phyloP scores from a whole-genome alignment of 805 yeast species.

The Candida chilensis region DNA sequence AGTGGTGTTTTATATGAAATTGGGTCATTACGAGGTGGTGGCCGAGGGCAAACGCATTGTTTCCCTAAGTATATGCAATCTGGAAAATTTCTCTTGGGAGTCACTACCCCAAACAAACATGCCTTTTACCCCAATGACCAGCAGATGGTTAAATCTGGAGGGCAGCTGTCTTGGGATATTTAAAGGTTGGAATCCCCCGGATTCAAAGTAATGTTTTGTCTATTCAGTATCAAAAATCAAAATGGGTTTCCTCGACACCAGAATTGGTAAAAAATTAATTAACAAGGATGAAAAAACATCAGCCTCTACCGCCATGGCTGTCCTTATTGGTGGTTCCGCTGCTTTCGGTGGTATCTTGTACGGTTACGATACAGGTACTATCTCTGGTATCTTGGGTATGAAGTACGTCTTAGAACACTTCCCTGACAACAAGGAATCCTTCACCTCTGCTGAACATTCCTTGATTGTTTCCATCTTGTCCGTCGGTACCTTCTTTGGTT shows the following conservation, averaged over 20 bases:
- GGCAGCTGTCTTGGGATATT: too few relatives aligned
- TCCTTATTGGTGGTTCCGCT: conserved; percentile 49
- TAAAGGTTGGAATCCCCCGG: too few relatives aligned
- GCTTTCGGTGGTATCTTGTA: conserved; percentile 62
- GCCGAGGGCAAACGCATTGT: too few relatives aligned
- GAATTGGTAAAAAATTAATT: conserved; percentile 19
- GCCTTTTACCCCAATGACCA: too few relatives aligned
- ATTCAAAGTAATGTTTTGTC: too few relatives aligned
- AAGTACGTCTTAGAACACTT: conserved; percentile 35
- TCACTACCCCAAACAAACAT: too few relatives aligned
- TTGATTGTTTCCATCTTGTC: conserved; percentile 68
- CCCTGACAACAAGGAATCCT: conserved; percentile 24
- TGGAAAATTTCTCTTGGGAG: too few relatives aligned
- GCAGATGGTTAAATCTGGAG: too few relatives aligned
- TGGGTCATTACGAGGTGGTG: too few relatives aligned
- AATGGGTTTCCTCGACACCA: conserved; percentile 30
- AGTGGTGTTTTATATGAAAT: too few relatives aligned
- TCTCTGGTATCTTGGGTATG: conserved; percentile 63
- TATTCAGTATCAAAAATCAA: conserved; percentile 4
- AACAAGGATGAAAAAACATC: conserved; percentile 37
- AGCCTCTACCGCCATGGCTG: conserved; percentile 38
- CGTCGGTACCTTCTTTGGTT: conserved; percentile 64
- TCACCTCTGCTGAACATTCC: conserved; percentile 40
- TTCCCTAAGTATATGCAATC: too few relatives aligned
- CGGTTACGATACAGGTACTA: conserved; percentile 65